These are phyloP conservation scores for Aspergillus sp. DNA, from an alignment of 2,329 filamentous ascomycete species.

Conservation along the genomic window DNA sequence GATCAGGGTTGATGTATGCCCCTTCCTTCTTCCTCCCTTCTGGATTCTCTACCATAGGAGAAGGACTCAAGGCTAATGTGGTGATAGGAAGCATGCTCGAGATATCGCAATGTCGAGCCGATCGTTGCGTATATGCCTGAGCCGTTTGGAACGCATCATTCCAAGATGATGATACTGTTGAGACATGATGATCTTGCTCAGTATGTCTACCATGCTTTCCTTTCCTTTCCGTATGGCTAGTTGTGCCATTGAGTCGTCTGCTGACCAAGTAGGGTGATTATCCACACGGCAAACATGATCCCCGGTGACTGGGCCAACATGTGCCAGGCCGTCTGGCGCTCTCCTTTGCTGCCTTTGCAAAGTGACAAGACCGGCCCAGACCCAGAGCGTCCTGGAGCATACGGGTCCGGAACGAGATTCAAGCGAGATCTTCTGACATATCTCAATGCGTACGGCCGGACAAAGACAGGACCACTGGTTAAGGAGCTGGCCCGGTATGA, in stretches of 20 bases:
- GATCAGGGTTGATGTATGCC: slow-evolving; percentile 47
- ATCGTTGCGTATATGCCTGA: slow-evolving; percentile 73
- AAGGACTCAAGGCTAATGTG: background rate
- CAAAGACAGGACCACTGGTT: slow-evolving; percentile 47
- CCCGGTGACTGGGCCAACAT: slow-evolving; percentile 77
- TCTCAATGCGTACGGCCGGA: slow-evolving; percentile 58
- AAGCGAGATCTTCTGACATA: slow-evolving; percentile 69
- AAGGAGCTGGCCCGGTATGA: slow-evolving; percentile 55
- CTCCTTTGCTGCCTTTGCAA: slow-evolving; percentile 56
- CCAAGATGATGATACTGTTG: slow-evolving; percentile 81
- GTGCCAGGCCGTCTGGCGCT: slow-evolving; percentile 75
- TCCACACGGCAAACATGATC: slow-evolving; percentile 93
- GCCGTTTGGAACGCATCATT: slow-evolving; percentile 75
- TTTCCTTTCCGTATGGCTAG: too few relatives aligned
- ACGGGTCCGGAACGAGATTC: slow-evolving; percentile 62
- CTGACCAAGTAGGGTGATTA: slow-evolving; percentile 47
- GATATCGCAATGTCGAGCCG: slow-evolving; percentile 59
- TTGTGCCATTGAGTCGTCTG: too few relatives aligned
- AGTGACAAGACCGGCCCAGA: background rate
- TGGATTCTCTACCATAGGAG: background rate
- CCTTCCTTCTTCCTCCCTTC: too few relatives aligned
- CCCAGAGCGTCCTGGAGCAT: slow-evolving; percentile 13
- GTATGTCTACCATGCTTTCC: slow-evolving; percentile 17
- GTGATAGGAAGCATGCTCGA: slow-evolving; percentile 50
- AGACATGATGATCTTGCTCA: slow-evolving; percentile 69